Evolutionary conservation across 495 filamentous ascomycete species (phyloP), one percentile per base, ranked within the genome.

Genomic region (Daldinia childiae): DNA sequence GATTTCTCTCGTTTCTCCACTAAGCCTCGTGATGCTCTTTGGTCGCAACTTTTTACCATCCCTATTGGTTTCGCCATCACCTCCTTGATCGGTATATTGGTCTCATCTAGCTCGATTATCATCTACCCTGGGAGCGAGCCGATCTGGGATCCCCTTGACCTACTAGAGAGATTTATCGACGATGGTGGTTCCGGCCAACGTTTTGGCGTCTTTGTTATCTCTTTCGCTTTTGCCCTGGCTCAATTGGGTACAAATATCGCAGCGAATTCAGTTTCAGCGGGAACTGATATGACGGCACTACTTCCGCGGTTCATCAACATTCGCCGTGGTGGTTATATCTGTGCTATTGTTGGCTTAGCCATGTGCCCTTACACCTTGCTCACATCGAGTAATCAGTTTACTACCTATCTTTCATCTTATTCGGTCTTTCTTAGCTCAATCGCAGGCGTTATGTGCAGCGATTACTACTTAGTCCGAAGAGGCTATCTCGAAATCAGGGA

Each of bases 361-460:
- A 95, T 98, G 89, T 94, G 92, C 74, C 94, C 94, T 1, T 97
- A 93, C 90, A 92, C 91, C 66, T 84, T 98, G 0, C 88, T 96
- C 21, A 89, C 86, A 0, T 80, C 84, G 6, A 86, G 88, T n/a
- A 97, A 96, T 81, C 89, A 91, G 77, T 98, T 98, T 83, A 94
- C 91, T n/a, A 94, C 92, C 50, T 98, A 97, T 74, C 89, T 98
- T 5, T 95, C 92, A 12, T 91, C 94, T 26, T 97, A 98, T 82
- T 93, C 92, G n/a, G 92, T 98, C 66, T 98, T 98, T 82, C 88
- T 98, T 26, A 94, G 91, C 52, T 92, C 92, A 39, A 95, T 98
- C 73, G 94, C 93, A 14, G 94, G 94, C 17, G 93, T 96, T 62
- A 95, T 98, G 76, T 85, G 93, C 74, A 89, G 82, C 78, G 94